Base-by-base conservation (phyloP, 371 early-diverging fungal genomes). In the Actinomortierella wolfii region DNA sequence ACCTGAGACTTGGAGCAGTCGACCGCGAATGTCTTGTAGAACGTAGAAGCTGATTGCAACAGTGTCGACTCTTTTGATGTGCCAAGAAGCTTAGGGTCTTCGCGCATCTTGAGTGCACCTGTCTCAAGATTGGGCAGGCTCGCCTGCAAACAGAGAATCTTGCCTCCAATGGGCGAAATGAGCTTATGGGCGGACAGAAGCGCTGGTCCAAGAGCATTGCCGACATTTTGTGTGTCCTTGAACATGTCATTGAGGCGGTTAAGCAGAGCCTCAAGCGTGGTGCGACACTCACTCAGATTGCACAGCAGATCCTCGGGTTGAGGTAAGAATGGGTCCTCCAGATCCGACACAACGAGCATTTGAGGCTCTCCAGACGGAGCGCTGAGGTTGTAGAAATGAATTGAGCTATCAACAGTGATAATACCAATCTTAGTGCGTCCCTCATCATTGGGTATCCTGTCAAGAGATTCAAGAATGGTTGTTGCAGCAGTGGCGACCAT, bases 21-120 rank as follows among this genome's bases (percentile, higher is more conserved):
- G 0, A 93, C 92, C 9, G 98, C 97, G 67, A 97, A 88, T 25
- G 86, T 82, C 81, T 98, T 97, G 86, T 98, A 99, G 76, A 96
- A 98, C 0, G 81, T 80, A 20, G 85, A 86, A 23, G 91, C 87
- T 11, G 97, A 87, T 61, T 93, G 90, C 40, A 97, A 71, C 56
- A 97, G 79, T 6, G 90, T 79, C 0, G 91, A 87, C 78, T 97
- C 97, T 82, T 92, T 87, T 14, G 89, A 83, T 1, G 96, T 95
- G 7, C 96, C 96, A 20, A 94, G 69, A 7, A 92, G 70, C 68
- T 93, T 94, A 48, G 90, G 81, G 61, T 97, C 97, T 54, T 95
- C 93, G 26, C 97, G 88, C 54, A 80, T 70, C 67, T 93, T 94
- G 39, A 97, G 78, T 20, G 87, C 79, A 34, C 97, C 97, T 39